Evolutionary conservation across 2,329 filamentous ascomycete species (phyloP), one percentile per base, ranked within the genome.

Genomic region (Xylaria sp.): DNA sequence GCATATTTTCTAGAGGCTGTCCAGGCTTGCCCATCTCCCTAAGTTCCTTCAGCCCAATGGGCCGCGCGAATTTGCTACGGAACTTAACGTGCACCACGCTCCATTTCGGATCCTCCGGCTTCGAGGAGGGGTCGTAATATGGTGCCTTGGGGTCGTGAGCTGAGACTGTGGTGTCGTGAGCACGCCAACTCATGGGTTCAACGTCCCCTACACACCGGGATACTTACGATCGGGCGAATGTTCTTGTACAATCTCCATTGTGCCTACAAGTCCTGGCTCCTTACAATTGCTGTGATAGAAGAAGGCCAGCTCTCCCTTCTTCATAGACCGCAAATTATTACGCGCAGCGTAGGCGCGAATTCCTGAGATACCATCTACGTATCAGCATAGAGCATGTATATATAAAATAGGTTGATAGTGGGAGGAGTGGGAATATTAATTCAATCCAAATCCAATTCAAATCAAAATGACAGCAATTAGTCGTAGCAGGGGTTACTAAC

Each of bases 261-360:
- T 88, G 1, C 94, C 94, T 1, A 91, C 93, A 56, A 98, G 93
- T 2, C 93, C 95, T 0, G 94, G 94, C 27, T 91, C 88, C 78
- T 97, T 97, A 81, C 93, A 96, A 75, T 96, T 97, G 55, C 93
- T 97, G 81, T 98, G 95, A 78, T 98, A 98, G 82, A 99, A 98
- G 82, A 99, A 98, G 30, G 94, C 94, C 36, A 94, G 85, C 77
- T 99, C 96, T 59, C 94, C 94, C 64, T 90, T 89, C 75, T 93
- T 94, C 96, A 99, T 99, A 8, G 89, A 88, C 34, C 93, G 89
- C 82, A 99, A 90, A 78, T 98, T 93, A 76, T 98, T 98, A 30
- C 93, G 89, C 6, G 95, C 95, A 17, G 75, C 76, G 64, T 79
- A 80, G 50, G 78, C 78, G 57, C 78, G 78, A 64, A 80, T 81